Percentiles rank a stretch among this genome's conserved stretches.
phyloP scores from a whole-genome alignment of 306 rosid genomes.

The Begonia masoniana region DNA sequence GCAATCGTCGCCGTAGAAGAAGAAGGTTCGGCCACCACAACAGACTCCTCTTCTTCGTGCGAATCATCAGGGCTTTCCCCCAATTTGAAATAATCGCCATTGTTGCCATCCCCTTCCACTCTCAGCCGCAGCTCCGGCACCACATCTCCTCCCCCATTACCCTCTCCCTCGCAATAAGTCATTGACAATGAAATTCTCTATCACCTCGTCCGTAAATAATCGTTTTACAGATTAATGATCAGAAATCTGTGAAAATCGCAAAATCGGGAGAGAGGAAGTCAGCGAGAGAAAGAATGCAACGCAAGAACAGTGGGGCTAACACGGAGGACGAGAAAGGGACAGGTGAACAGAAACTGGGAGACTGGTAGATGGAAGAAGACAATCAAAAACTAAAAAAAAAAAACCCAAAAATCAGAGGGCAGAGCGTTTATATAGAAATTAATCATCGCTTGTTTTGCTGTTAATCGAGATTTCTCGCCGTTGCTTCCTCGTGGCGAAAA shows the following conservation, averaged over 20 bases:
- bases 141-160: conserved; percentile 29
- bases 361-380: conserved; percentile 10
- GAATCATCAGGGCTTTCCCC: conserved; percentile 16
- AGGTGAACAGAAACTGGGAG: conserved; percentile 1
- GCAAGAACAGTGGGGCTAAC: too few species aligned
- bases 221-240: background rate
- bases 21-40: conserved; percentile 18
- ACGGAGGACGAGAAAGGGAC: too few species aligned
- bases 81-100: conserved; percentile 52
- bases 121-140: conserved; percentile 36
- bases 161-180: conserved; percentile 42
- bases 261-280: background rate
- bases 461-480: background rate
- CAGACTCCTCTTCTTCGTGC: conserved; percentile 10
- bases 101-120: conserved; percentile 28
- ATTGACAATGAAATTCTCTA: conserved; percentile 16
- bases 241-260: background rate
- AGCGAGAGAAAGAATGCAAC: too few species aligned
- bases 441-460: background rate
- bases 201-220: background rate
- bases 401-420: background rate
- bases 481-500: background rate
- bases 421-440: conserved; percentile 2
- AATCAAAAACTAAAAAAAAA: background rate
- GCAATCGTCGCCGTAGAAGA: conserved; percentile 11